A percentile compares a stretch with the other conserved stretches of the same genome.
Evolutionary conservation across 192 early-diverging fungal genomes (phyloP).

Genomic region (Coemansia sp.): DNA sequence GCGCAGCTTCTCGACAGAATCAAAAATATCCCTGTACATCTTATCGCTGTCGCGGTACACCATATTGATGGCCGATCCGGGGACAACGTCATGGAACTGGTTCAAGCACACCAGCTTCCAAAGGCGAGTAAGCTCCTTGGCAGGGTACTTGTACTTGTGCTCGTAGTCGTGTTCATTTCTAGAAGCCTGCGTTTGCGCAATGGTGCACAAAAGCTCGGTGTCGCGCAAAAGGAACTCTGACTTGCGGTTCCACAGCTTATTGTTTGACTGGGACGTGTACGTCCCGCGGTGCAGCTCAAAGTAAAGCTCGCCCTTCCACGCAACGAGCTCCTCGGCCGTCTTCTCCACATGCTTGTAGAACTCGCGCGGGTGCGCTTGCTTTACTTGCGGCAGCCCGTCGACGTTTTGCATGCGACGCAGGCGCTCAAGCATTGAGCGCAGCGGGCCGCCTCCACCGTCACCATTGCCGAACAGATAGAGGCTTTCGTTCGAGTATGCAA

Average conservation of each 20-base stretch:
- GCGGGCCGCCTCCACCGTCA: conserved; percentile 94
- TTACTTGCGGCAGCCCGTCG: conserved; percentile 72
- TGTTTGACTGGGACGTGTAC: conserved; percentile 85
- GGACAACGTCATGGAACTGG: conserved; percentile 97
- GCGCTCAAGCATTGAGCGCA: conserved; percentile 79
- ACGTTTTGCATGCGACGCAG: conserved; percentile 70
- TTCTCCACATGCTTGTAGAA: conserved; percentile 84
- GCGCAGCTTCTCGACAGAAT: conserved; percentile 49
- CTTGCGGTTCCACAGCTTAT: conserved; percentile 82
- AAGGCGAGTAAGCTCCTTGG: conserved; percentile 68
- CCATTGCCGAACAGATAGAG: conserved; percentile 90
- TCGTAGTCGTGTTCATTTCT: not conserved
- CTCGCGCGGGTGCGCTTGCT: conserved; percentile 69
- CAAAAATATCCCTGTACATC: conserved; percentile 35
- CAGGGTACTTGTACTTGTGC: conserved; percentile 62
- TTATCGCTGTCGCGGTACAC: conserved; percentile 84
- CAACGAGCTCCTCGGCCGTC: conserved; percentile 64
- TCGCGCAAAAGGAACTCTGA: conserved; percentile 82
- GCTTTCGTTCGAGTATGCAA: conserved; percentile 77
- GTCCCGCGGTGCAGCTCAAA: conserved; percentile 98
- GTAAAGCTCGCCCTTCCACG: conserved; percentile 96
- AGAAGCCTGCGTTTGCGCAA: conserved; percentile 32
- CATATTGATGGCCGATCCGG: conserved; percentile 85
- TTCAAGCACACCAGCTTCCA: conserved; percentile 92
- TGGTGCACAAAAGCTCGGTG: conserved; percentile 71